Percentiles rank a stretch among this genome's conserved stretches.
phyloP scores from a whole-genome alignment of 805 yeast species.

The Nematodospora valgi region DNA sequence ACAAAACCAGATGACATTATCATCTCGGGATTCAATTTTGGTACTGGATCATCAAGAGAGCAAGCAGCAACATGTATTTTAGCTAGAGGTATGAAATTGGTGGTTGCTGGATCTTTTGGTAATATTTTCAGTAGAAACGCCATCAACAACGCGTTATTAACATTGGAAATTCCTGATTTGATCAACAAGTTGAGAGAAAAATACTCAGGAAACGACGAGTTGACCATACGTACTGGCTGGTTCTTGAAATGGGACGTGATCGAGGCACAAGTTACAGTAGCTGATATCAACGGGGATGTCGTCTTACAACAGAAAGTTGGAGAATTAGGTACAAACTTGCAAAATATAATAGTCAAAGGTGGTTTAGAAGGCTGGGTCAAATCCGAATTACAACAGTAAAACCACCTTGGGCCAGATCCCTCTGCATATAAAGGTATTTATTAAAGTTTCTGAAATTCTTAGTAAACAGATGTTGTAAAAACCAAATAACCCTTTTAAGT shows the following conservation, averaged over 20 bases:
- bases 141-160: constrained; percentile 91
- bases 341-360: constrained; percentile 94
- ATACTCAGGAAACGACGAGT: constrained; percentile 57
- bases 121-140: constrained; percentile 95
- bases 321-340: constrained; percentile 91
- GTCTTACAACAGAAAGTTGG: constrained; percentile 86
- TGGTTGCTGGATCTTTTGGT: constrained; percentile 96
- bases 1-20: constrained; percentile 86
- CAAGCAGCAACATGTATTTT: constrained; percentile 98
- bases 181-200: constrained; percentile 71
- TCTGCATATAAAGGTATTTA: too few relatives aligned
- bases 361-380: constrained; percentile 99
- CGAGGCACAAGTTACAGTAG: constrained; percentile 74
- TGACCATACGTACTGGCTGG: constrained; percentile 95
- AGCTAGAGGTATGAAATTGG: constrained; percentile 88
- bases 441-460: too few relatives aligned
- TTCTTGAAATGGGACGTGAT: constrained; percentile 90
- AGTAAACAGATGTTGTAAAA: too few relatives aligned
- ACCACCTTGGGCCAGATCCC: too few relatives aligned
- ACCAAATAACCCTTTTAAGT: too few relatives aligned
- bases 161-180: constrained; percentile 88
- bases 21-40: constrained; percentile 91
- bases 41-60: constrained; percentile 98
- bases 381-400: constrained; percentile 46
- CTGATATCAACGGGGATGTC: constrained; percentile 58